A percentile compares a stretch with the other conserved stretches of the same genome.
Conservation (phyloP, 805 yeast genomes). For the Cyberlindnera bimundalis region DNA sequence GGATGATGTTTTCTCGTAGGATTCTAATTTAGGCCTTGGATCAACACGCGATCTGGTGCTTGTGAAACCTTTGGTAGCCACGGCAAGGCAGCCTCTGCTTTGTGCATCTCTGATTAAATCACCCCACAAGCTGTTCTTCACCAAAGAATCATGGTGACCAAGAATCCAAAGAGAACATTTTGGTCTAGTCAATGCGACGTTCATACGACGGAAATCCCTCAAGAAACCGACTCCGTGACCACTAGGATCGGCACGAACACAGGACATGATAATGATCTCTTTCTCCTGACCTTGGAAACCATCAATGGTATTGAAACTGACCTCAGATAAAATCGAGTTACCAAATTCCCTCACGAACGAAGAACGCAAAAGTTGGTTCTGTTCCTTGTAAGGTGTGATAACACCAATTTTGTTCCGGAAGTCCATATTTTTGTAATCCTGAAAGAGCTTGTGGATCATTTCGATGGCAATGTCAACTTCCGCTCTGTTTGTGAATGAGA, state of each 20-base stretch:
- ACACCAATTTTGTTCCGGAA: slow-evolving; percentile 80
- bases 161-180: slow-evolving; percentile 88
- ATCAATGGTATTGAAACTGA: slow-evolving; percentile 93
- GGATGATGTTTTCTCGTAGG: not conserved
- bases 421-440: slow-evolving; percentile 40
- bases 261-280: slow-evolving; percentile 87
- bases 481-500: slow-evolving; percentile 63
- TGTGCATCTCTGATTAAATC: slow-evolving; percentile 65
- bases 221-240: slow-evolving; percentile 73
- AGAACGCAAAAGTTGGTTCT: slow-evolving; percentile 55
- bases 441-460: slow-evolving; percentile 52
- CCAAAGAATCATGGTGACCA: slow-evolving; percentile 71
- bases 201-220: slow-evolving; percentile 91
- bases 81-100: slow-evolving; percentile 33
- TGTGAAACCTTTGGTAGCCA: slow-evolving; percentile 22
- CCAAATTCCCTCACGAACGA: slow-evolving; percentile 64
- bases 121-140: slow-evolving; percentile 68
- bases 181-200: slow-evolving; percentile 95
- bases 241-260: slow-evolving; percentile 82
- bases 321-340: slow-evolving; percentile 50
- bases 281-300: slow-evolving; percentile 99
- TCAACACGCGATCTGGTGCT: slow-evolving; percentile 6
- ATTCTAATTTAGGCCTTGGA: not conserved
- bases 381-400: slow-evolving; percentile 94
- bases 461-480: slow-evolving; percentile 78